Base-by-base conservation (phyloP, 2,329 filamentous ascomycete genomes). In the Calonectria crousiana region DNA sequence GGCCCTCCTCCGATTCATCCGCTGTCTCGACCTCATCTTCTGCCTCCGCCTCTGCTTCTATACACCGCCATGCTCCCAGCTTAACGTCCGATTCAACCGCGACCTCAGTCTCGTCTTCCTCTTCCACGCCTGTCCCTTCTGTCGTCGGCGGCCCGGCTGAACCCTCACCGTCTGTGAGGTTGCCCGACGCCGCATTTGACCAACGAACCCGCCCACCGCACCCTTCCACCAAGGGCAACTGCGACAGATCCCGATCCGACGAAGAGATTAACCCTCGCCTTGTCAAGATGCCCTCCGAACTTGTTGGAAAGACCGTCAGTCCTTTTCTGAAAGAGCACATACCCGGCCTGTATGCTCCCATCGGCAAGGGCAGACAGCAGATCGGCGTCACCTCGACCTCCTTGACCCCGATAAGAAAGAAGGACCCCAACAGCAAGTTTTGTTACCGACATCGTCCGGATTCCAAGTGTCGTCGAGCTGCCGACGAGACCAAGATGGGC, bases 361-460 rank as follows among this genome's bases (percentile, higher is more conserved):
- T 95, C 71, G 93, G 94, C 74, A 92, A 92, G 78, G 86, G 87
- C 10, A 87, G 88, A 73, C 84, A 80, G 11, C 62, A 73, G 11
- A 73, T 77, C 65, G 71, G 75, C 66, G 26, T 74, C 52, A 73
- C 71, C 38, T 68, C 77, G n/a, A 67, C 67, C 36, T 72, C 75
- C 26, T n/a, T 62, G 28, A 67, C 71, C 67, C 78, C 76, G 83
- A 83, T 75, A 64, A 86, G 82, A 56, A 86, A 87, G 58, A 88
- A 84, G 80, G 90, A 92, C 75, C 90, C 89, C 44, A 98, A 96
- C 83, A 97, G 95, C 79, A 97, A 95, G 84, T 98, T 94, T 87
- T 99, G 97, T 87, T 99, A 99, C 84, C 93, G 97, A 71, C 97
- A 99, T 85, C 91, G 95, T 69, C 97, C 97, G 2, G 97, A 98